Base-by-base conservation (phyloP, 257 asterid genomes). In the Perilla frutescens region DNA sequence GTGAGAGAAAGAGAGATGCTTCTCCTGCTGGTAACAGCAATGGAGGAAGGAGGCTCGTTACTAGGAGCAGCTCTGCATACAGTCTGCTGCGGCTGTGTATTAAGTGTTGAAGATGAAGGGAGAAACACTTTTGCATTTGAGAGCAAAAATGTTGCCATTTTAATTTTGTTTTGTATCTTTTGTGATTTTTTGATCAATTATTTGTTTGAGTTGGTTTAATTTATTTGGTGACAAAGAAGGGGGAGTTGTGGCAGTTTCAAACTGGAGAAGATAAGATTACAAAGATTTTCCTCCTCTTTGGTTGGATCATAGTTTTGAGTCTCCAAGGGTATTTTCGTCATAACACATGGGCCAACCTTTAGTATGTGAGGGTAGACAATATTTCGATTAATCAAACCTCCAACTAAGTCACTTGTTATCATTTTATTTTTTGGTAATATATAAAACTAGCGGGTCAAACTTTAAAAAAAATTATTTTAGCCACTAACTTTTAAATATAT, bases 71-170 rank as follows among this genome's bases (percentile, higher is more conserved):
- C 79, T 68, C 62, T 84, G 76, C 95, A 86, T 4, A 75, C 72
- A 75, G 74, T 77, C 66, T 81, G 80, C 51, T 81, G 77, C 12
- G 61, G 26, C 51, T 75, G 85, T 41, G 45, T 77, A n/a, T 58
- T 54, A 44, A 7, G 14, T 41, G 71, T 4, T 12, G 82, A 62
- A 11, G 82, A 76, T 3, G 85, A 63, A 50, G 82, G 85, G 71
- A 82, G 73, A 55, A 81, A 79, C 4, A 77, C 12, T 78, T 80
- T 87, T 29, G 91, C 89, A 78, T 84, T 85, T 34, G 98, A 81
- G 79, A 86, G 84, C 65, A 88, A 77, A 60, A 84, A 13, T 79
- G 92, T 81, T 13, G 96, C 89, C 98, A 93, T 93, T 77, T 81
- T 77, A 29, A 20, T 8, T 54, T 6, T 1, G 14, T 43, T 26